A percentile compares a stretch with the other conserved stretches of the same genome.
These are phyloP conservation scores for Cephaloascus albidus DNA, from an alignment of 805 yeast species.

Conservation along the genomic window DNA sequence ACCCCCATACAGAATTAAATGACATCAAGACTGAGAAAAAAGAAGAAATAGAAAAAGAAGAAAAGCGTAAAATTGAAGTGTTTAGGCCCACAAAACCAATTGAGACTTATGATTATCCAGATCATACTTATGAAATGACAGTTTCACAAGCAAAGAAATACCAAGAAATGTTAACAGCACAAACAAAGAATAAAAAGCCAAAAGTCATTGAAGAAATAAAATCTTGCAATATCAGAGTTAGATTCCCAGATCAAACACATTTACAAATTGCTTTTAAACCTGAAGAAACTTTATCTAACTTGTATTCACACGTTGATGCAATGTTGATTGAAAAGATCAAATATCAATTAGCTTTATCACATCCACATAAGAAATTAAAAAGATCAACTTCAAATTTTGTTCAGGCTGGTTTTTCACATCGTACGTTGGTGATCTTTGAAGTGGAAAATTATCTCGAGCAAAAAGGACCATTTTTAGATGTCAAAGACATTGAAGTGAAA, in stretches of 20 bases:
- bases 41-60: neutral
- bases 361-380: constrained; percentile 32
- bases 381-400: constrained; percentile 17
- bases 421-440: constrained; percentile 33
- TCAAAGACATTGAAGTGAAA: constrained; percentile 15
- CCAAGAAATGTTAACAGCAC: constrained; percentile 35
- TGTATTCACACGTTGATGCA: constrained; percentile 2
- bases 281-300: constrained; percentile 5
- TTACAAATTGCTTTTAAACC: constrained; percentile 17
- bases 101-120: neutral
- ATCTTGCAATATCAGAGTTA: constrained; percentile 11
- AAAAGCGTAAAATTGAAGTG: neutral
- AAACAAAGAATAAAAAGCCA: constrained; percentile 14
- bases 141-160: constrained; percentile 45
- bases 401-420: constrained; percentile 33
- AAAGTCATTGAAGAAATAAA: constrained; percentile 18
- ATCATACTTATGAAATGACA: constrained; percentile 28
- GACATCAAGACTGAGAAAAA: neutral
- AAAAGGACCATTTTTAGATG: constrained; percentile 16
- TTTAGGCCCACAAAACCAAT: neutral
- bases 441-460: constrained; percentile 4
- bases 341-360: constrained; percentile 35
- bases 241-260: constrained; percentile 12
- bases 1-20: no score
- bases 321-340: constrained; percentile 14